Percentiles rank a stretch among this genome's conserved stretches.
These are phyloP conservation scores for Marchantia paleacea DNA, from an alignment of 225 moss, liverwort and hornwort genomes.

Conservation along the genomic window DNA sequence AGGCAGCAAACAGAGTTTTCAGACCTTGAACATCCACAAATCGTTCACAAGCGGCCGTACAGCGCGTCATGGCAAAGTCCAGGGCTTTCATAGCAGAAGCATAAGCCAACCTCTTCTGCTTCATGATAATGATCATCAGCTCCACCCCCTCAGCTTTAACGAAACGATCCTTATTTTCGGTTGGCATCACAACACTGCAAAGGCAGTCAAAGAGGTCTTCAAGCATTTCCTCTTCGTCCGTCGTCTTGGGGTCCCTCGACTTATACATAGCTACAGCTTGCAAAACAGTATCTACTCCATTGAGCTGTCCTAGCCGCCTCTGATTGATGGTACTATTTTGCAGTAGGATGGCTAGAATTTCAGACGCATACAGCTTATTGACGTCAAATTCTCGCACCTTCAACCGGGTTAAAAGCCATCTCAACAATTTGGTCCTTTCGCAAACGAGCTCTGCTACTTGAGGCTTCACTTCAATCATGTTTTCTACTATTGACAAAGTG, in stretches of 20 bases:
- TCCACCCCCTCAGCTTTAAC: conserved; percentile 96
- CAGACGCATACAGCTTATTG: conserved; percentile 94
- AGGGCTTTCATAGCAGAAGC: conserved; percentile 95
- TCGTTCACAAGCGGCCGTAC: conserved; percentile 85
- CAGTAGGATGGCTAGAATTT: conserved; percentile 86
- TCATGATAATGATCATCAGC: conserved; percentile 98
- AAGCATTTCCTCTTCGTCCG: conserved; percentile 96
- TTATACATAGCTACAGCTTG: conserved; percentile 96
- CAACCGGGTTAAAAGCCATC: conserved; percentile 88
- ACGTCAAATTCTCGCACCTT: conserved; percentile 91
- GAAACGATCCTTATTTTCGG: conserved; percentile 93
- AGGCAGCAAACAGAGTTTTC: conserved; percentile 92
- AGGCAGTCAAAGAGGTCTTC: conserved; percentile 90
- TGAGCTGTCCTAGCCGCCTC: conserved; percentile 83
- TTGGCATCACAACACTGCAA: conserved; percentile 91
- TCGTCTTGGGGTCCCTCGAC: conserved; percentile 88
- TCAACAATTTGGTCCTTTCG: conserved; percentile 86
- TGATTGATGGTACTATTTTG: conserved; percentile 85
- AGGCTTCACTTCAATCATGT: conserved; percentile 96
- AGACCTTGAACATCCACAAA: conserved; percentile 95
- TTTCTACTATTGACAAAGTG: conserved; percentile 81
- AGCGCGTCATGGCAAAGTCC: conserved; percentile 93
- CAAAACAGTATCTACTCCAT: conserved; percentile 85
- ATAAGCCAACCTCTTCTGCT: conserved; percentile 89
- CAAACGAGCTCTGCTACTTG: conserved; percentile 90